A percentile compares a stretch with the other conserved stretches of the same genome.
phyloP scores from a whole-genome alignment of 345 rosid species.

The Rubroshorea leprosula region DNA sequence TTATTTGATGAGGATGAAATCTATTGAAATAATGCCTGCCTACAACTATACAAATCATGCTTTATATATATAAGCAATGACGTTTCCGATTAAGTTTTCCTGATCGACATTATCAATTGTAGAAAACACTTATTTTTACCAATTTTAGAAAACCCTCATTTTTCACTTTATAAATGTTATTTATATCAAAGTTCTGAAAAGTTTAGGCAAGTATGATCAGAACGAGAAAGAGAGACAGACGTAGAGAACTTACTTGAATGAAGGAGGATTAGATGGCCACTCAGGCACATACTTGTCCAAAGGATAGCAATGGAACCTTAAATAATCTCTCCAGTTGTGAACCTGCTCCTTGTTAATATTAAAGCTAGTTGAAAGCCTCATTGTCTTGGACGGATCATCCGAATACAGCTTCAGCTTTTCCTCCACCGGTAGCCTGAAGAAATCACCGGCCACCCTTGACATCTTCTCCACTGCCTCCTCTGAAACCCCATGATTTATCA shows the following conservation, averaged over 20 bases:
- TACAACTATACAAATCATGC: too few relatives aligned
- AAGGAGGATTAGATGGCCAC: constrained; percentile 80
- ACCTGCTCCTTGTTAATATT: constrained; percentile 72
- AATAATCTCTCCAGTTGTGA: constrained; percentile 86
- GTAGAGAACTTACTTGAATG: constrained; percentile 58
- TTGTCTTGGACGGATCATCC: constrained; percentile 73
- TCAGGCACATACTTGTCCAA: constrained; percentile 55
- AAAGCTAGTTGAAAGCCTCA: constrained; percentile 76
- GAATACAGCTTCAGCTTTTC: constrained; percentile 85
- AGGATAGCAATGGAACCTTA: constrained; percentile 76
- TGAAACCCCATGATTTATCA: constrained; percentile 58
- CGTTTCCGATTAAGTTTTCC: too few relatives aligned
- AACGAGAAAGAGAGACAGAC: not conserved
- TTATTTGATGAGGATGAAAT: too few relatives aligned
- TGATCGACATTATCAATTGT: too few relatives aligned
- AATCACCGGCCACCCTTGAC: constrained; percentile 44
- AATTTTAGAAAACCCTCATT: too few relatives aligned
- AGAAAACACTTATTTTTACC: too few relatives aligned
- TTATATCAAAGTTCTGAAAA: too few relatives aligned
- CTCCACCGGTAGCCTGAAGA: constrained; percentile 61
- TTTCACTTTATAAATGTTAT: too few relatives aligned
- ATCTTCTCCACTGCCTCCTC: constrained; percentile 33
- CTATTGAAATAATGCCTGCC: too few relatives aligned
- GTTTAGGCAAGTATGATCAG: too few relatives aligned
- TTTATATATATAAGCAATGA: too few relatives aligned